These are phyloP conservation scores for Aquanectria penicillioides DNA, from an alignment of 2,329 filamentous ascomycete genomes.

Conservation along the genomic window DNA sequence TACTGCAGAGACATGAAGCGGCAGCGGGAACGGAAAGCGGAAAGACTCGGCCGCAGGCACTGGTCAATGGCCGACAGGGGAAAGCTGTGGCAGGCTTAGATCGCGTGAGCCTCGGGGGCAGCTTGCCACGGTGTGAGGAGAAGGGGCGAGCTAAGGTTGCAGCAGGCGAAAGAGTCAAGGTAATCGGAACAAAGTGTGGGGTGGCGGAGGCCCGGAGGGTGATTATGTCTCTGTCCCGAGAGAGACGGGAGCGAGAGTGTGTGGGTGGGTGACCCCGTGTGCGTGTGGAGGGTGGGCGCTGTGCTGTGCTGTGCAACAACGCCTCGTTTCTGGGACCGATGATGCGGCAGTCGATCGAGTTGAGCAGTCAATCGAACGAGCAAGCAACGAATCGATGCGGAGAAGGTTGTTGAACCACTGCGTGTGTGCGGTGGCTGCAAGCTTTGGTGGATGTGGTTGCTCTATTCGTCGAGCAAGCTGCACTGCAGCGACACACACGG, in stretches of 20 bases:
- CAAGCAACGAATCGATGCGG: constrained; percentile 5
- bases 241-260: background rate
- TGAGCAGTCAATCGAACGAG: constrained; percentile 3
- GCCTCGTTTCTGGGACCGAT: constrained; percentile 12
- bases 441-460: background rate
- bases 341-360: constrained; percentile 19
- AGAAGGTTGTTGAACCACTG: background rate
- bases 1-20: constrained; percentile 42
- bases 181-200: constrained; percentile 15
- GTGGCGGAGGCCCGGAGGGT: constrained; percentile 1
- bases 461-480: background rate
- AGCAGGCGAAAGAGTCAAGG: constrained; percentile 7
- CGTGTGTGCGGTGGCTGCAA: background rate
- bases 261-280: constrained; percentile 1
- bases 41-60: constrained; percentile 19
- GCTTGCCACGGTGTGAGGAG: constrained; percentile 26
- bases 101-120: constrained; percentile 29
- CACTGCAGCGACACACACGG: background rate
- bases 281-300: background rate
- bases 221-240: background rate
- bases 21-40: constrained; percentile 1
- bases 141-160: constrained; percentile 24
- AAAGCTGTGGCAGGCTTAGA: constrained; percentile 10
- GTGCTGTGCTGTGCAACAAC: constrained; percentile 16
- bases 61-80: constrained; percentile 27